Evolutionary conservation across 2,329 filamentous ascomycete genomes (phyloP).

Genomic region (Lachnellula occidentalis): DNA sequence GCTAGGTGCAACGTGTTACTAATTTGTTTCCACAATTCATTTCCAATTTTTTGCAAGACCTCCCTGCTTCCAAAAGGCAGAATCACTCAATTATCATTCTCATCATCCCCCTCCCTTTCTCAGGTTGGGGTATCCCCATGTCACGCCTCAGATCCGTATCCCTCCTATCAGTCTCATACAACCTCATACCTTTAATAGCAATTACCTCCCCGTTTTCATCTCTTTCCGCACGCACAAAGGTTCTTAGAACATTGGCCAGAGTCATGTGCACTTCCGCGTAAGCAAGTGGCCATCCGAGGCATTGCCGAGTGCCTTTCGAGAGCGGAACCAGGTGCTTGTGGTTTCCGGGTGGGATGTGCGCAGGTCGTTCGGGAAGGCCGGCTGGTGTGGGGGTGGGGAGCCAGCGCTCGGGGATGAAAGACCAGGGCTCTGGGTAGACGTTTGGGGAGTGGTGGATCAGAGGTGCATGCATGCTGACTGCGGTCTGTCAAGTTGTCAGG

Average conservation of each 20-base stretch:
- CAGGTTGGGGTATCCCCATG: constrained; percentile 8
- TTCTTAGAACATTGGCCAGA: constrained; percentile 5
- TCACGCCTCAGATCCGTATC: constrained; percentile 13
- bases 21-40: too few relatives aligned
- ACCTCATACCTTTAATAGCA: constrained; percentile 5
- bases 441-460: constrained; percentile 11
- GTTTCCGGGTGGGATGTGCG: constrained; percentile 5
- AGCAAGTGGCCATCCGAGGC: constrained; percentile 10
- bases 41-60: too few relatives aligned
- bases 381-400: neutral
- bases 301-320: constrained; percentile 11
- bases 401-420: constrained; percentile 17
- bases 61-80: neutral
- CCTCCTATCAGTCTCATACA: constrained; percentile 13
- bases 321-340: constrained; percentile 10
- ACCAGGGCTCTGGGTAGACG: constrained; percentile 11
- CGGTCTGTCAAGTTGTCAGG: constrained; percentile 3
- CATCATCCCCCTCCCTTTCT: constrained; percentile 12
- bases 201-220: constrained; percentile 5
- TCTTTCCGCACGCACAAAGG: constrained; percentile 7
- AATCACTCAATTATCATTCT: neutral
- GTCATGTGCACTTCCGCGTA: constrained; percentile 9
- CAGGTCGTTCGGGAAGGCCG: neutral
- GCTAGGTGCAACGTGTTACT: too few relatives aligned
- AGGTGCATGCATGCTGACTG: constrained; percentile 6